Evolutionary conservation across 345 rosid genomes (phyloP).

Genomic region (Eucalyptus curtisii): DNA sequence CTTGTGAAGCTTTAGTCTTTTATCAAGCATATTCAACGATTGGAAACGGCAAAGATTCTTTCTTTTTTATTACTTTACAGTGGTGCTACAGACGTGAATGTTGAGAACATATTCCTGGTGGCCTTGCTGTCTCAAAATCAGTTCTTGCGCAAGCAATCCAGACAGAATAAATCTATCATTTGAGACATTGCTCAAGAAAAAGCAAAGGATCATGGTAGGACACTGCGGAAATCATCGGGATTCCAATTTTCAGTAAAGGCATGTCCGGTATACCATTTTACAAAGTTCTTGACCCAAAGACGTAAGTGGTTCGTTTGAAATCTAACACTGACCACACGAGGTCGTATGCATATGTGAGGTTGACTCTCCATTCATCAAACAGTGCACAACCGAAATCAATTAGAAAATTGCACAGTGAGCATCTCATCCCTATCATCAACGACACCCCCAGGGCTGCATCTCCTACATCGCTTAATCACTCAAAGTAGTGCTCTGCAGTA

Average conservation of each 20-base stretch:
- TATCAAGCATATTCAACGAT: background rate
- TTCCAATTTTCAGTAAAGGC: background rate
- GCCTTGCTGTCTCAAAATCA: background rate
- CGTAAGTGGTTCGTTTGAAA: background rate
- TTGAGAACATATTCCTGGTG: background rate
- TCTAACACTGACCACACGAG: background rate
- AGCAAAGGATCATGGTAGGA: background rate
- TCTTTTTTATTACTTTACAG: background rate
- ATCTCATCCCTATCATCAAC: background rate
- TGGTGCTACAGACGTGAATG: background rate
- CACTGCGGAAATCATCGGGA: background rate
- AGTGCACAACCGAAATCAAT: background rate
- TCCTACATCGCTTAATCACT: background rate
- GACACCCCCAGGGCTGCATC: background rate
- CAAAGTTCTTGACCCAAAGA: background rate
- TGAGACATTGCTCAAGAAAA: background rate
- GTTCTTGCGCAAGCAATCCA: background rate
- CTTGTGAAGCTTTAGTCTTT: background rate
- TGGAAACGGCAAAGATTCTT: background rate
- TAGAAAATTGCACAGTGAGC: background rate
- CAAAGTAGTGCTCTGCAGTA: constrained; percentile 37
- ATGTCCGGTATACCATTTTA: background rate
- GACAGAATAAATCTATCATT: background rate
- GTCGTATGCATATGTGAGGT: background rate
- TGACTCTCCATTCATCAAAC: background rate